Base-by-base conservation (phyloP, 2,329 filamentous ascomycete genomes). In the Sporothrix dimorphospora region DNA sequence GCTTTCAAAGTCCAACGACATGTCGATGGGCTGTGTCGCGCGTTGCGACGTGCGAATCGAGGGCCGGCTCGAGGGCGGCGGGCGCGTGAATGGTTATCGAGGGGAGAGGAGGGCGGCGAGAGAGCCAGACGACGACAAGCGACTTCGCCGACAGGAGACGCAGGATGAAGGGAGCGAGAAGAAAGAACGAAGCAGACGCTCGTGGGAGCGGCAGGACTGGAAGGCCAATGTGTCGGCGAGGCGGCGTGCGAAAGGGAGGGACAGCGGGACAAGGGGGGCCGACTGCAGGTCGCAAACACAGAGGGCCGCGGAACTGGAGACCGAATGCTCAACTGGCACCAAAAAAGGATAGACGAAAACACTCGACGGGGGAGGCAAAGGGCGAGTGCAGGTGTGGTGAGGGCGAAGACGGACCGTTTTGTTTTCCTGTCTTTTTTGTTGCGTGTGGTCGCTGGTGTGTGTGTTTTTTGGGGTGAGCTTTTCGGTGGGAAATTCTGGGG, bases 1-100 rank as follows among this genome's bases (percentile, higher is more conserved):
- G 47, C 49, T 72, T 49, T 74, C 72, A 66, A 73, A 72, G 70
- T 74, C 72, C 55, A 75, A 42, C 61, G 75, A 69, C 75, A 86
- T 81, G 79, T 89, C 87, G 78, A 82, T 79, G 73, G 85, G 82
- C 77, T 86, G 85, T 75, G 81, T 78, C 69, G 79, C 76, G 74
- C 82, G 82, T 42, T 47, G 81, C 78, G 73, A 77, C 77, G 68
- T 70, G 69, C 66, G n/a, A 14, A 6, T 65, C 24, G 68, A 69
- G 11, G 27, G 45, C 27, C 21, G 69, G 53, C 42, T 38, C 71
- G 65, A 63, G 71, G 45, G 67, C 42, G 63, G 42, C 53, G 21
- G 38, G 24, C 51, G 51, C 51, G 24, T 5, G 4, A 14, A 27
- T 30, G 24, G 51, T 65, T 27, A 5, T 61, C 38, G 38, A 45